Conservation (phyloP, 345 rosid species). For the Firmiana major region DNA sequence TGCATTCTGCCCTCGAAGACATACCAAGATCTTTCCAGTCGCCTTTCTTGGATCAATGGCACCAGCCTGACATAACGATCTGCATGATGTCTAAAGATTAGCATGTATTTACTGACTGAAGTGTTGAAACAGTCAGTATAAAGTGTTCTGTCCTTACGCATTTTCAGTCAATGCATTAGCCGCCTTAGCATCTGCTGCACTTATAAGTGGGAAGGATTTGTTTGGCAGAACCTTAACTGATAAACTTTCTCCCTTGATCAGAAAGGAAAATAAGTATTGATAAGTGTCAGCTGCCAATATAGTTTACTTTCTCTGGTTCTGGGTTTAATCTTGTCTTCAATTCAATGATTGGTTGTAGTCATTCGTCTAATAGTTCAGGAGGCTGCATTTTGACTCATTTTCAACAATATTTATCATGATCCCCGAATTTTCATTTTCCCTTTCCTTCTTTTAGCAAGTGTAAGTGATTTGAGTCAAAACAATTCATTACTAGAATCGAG, state of each 20-base stretch:
- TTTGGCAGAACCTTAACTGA: constrained; percentile 39
- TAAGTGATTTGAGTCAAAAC: no score
- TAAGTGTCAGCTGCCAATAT: constrained; percentile 10
- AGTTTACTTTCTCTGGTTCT: no score
- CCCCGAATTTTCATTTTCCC: not conserved
- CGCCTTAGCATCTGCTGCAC: constrained; percentile 49
- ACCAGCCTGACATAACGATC: constrained; percentile 51
- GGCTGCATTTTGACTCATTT: not conserved
- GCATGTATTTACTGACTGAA: not conserved
- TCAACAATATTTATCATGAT: not conserved
- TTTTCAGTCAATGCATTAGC: constrained; percentile 40
- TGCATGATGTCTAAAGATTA: constrained; percentile 19
- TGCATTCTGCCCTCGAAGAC: constrained; percentile 50
- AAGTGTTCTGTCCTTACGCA: constrained; percentile 48
- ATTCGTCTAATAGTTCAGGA: not conserved
- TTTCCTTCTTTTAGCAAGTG: no score
- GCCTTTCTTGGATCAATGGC: constrained; percentile 46
- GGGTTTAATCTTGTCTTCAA: not conserved
- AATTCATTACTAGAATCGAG: no score
- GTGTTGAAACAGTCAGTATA: not conserved
- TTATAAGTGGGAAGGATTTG: constrained; percentile 53
- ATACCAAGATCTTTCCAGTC: constrained; percentile 52
- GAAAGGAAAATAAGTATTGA: not conserved
- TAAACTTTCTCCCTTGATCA: constrained; percentile 85
- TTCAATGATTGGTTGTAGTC: not conserved